A percentile compares a stretch with the other conserved stretches of the same genome.
Evolutionary conservation across 257 asterid genomes (phyloP).

Genomic region (Przewalskia tangutica): DNA sequence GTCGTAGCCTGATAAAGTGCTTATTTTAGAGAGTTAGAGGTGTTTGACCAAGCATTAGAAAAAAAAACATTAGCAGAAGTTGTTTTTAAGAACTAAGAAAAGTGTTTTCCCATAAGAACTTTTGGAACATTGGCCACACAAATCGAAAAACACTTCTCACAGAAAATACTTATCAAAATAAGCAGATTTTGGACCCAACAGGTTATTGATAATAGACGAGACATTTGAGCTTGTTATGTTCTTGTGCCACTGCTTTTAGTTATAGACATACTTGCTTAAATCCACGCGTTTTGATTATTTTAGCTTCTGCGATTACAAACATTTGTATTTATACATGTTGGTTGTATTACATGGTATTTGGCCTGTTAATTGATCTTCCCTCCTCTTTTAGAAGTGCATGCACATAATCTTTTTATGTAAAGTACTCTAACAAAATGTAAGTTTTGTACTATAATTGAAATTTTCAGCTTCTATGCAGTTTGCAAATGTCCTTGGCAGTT

Average conservation of each 20-base stretch:
- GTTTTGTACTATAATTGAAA: not conserved
- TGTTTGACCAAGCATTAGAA: too few species aligned
- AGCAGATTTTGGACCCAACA: too few species aligned
- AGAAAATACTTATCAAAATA: too few species aligned
- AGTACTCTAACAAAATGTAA: not conserved
- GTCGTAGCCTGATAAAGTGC: too few species aligned
- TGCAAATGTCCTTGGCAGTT: slow-evolving; percentile 71
- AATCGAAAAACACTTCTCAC: too few species aligned
- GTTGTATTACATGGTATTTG: not conserved
- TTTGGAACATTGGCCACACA: too few species aligned
- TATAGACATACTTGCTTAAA: not conserved
- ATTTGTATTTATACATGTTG: not conserved
- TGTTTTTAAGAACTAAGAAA: too few species aligned
- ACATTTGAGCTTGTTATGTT: not conserved
- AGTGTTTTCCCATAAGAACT: too few species aligned
- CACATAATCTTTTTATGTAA: not conserved
- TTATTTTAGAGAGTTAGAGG: too few species aligned
- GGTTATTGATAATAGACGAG: too few species aligned
- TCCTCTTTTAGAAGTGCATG: not conserved
- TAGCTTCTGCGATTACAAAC: not conserved
- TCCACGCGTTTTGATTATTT: not conserved
- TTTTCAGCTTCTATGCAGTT: slow-evolving; percentile 40
- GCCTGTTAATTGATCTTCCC: not conserved
- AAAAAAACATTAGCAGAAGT: too few species aligned
- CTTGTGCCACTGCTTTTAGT: not conserved